A percentile compares a stretch with the other conserved stretches of the same genome.
Evolutionary conservation across 805 yeast genomes (phyloP).

Genomic region (Saccharomycodes ludwigii): DNA sequence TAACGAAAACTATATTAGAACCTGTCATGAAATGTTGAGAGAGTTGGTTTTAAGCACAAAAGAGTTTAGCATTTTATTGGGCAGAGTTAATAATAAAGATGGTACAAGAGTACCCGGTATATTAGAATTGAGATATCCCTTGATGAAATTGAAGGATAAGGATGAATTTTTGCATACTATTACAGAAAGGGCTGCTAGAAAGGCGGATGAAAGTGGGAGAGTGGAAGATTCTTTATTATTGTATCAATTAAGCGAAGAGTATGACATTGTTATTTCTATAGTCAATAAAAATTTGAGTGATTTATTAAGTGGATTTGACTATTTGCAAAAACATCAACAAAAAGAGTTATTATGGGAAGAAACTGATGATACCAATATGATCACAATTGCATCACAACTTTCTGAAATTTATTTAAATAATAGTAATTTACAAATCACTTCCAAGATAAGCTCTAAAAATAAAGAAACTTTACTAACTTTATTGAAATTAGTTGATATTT

Average conservation of each 20-base stretch:
- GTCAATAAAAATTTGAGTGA: conserved; percentile 73
- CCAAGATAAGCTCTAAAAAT: conserved; percentile 39
- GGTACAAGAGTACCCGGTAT: conserved; percentile 76
- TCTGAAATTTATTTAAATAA: conserved; percentile 25
- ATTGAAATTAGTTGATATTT: conserved; percentile 54
- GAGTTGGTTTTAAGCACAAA: conserved; percentile 79
- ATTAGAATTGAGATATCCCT: conserved; percentile 61
- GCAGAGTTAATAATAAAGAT: conserved; percentile 63
- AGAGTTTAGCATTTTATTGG: conserved; percentile 69
- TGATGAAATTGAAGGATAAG: conserved; percentile 47
- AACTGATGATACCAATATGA: conserved; percentile 31
- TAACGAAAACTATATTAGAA: conserved; percentile 31
- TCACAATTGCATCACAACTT: conserved; percentile 25
- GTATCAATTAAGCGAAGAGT: conserved; percentile 81
- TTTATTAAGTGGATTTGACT: conserved; percentile 32
- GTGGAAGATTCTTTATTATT: conserved; percentile 72
- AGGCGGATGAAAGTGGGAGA: conserved; percentile 87
- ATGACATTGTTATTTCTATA: conserved; percentile 63
- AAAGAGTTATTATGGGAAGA: conserved; percentile 19
- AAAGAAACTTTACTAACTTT: conserved; percentile 56
- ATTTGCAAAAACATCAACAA: conserved; percentile 3
- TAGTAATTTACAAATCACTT: conserved; percentile 46
- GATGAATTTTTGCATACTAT: conserved; percentile 54
- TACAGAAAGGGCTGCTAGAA: conserved; percentile 72
- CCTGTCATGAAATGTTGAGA: conserved; percentile 68